Evolutionary conservation across 148 eudicot genomes (phyloP).

Genomic region (Amaranthus hypochondriacus): DNA sequence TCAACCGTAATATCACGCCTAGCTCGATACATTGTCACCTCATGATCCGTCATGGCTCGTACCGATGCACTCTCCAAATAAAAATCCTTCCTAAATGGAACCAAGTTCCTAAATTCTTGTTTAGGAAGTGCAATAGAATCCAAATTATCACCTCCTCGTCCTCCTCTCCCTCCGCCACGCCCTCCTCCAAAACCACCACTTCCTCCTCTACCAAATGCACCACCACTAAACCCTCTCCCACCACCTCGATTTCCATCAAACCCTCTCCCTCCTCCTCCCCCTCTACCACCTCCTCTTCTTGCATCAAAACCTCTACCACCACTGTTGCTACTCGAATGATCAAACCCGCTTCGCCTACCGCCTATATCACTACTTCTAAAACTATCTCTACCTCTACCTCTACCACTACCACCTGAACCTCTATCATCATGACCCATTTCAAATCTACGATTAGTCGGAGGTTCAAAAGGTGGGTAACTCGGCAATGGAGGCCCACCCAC

Average conservation of each 20-base stretch:
- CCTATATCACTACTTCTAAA: conserved; percentile 27
- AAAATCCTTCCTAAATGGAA: conserved; percentile 81
- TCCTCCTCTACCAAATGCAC: conserved; percentile 39
- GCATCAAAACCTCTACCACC: conserved; percentile 42
- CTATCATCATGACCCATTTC: conserved; percentile 29
- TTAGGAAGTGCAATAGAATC: conserved; percentile 70
- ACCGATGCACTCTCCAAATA: conserved; percentile 68
- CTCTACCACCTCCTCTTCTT: conserved; percentile 35
- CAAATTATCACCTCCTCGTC: conserved; percentile 54
- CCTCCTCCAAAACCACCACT: conserved; percentile 35
- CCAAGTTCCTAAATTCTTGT: conserved; percentile 72
- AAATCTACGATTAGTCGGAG: conserved; percentile 56
- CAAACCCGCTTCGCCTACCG: conserved; percentile 25
- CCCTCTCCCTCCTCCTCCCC: conserved; percentile 38
- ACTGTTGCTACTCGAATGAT: conserved; percentile 28
- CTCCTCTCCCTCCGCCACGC: conserved; percentile 39
- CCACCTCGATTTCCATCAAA: conserved; percentile 40
- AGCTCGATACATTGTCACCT: conserved; percentile 38
- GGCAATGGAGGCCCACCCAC: conserved; percentile 22
- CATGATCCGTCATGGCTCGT: conserved; percentile 48
- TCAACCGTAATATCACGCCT: conserved; percentile 77
- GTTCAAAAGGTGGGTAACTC: conserved; percentile 51
- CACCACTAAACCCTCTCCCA: conserved; percentile 36
- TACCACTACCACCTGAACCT: conserved; percentile 8
- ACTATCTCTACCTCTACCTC: conserved; percentile 30